Conservation (phyloP, 2,329 filamentous ascomycete genomes). For the Penicillium sp. region DNA sequence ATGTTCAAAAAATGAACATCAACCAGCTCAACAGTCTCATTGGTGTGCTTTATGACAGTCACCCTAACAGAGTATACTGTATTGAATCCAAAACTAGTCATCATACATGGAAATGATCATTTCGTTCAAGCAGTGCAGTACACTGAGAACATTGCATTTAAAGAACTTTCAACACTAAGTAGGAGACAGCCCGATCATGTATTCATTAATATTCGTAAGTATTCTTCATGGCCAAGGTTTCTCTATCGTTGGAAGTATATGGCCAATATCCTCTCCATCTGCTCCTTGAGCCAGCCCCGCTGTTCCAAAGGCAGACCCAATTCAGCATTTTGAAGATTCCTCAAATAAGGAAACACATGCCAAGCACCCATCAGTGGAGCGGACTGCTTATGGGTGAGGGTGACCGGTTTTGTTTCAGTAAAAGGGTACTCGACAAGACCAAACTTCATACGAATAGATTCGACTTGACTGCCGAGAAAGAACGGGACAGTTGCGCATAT, state of each 20-base stretch:
- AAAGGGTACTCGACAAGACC: slow-evolving; percentile 31
- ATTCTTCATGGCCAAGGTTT: not conserved
- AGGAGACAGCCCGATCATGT: not conserved
- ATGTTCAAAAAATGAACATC: no score
- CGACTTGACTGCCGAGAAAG: slow-evolving; percentile 32
- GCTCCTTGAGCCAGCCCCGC: slow-evolving; percentile 27
- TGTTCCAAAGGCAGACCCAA: slow-evolving; percentile 26
- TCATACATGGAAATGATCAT: no score
- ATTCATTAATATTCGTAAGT: not conserved
- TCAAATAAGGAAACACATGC: slow-evolving; percentile 27
- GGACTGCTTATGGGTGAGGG: slow-evolving; percentile 25
- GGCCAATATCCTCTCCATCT: slow-evolving; percentile 29
- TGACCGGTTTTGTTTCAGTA: slow-evolving; percentile 25
- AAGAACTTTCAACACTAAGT: not conserved
- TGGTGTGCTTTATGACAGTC: no score
- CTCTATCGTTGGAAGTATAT: slow-evolving; percentile 29
- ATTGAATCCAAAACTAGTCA: no score
- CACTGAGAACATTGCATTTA: no score
- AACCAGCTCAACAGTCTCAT: no score
- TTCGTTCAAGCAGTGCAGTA: no score
- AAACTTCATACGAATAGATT: slow-evolving; percentile 27
- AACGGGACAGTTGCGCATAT: slow-evolving; percentile 36
- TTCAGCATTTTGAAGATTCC: slow-evolving; percentile 25
- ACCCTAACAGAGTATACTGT: no score
- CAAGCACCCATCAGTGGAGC: slow-evolving; percentile 35